Evolutionary conservation across 176 grass and related monocot genomes (phyloP), one percentile per base, ranked within the genome.

Genomic region (Alopecurus myosuroides): DNA sequence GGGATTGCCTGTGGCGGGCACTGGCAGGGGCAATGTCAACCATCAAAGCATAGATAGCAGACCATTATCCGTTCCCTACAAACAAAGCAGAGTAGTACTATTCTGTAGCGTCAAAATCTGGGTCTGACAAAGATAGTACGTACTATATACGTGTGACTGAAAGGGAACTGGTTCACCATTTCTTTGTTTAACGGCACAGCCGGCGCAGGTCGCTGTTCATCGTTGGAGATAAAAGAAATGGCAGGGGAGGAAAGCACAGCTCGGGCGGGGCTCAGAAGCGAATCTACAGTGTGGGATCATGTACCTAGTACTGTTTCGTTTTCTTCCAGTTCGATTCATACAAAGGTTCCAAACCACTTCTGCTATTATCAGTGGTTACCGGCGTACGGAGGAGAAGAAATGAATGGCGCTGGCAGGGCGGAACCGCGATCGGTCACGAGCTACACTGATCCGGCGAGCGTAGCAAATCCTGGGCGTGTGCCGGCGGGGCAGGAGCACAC

Each of bases 391-490:
- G 2, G 12, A 28, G 35, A 41, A 25, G 49, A 2, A n/a, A 53
- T 11, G 8, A 13, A 56, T 26, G 12, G 22, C 28, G 25, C 26
- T 26, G 12, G 22, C 37, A 45, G 70, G 29, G 46, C 2, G 11
- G 56, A 3, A 0, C 6, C 13, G 28, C 12, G 55, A 79, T 60
- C 26, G 19, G 26, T 36, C 23, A 29, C 0, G 11, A 61, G 88
- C 23, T 15, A 61, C 88, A 61, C 1, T 0, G n/a, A 34, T 41
- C 49, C 39, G 18, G 48, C 23, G 82, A 69, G 74, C 79, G 20
- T 80, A 90, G 74, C 42, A 11, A 33, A 90, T 90, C 88, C 88
- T n/a, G 11, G 20, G 74, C 79, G 84, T 29, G 88, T 83, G 84
- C 22, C 79, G 22, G 26, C 41, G 1, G 42, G 23, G 74, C 14